Conservation (phyloP, 352 stramenopile species). For the Phytophthora aleatoria region DNA sequence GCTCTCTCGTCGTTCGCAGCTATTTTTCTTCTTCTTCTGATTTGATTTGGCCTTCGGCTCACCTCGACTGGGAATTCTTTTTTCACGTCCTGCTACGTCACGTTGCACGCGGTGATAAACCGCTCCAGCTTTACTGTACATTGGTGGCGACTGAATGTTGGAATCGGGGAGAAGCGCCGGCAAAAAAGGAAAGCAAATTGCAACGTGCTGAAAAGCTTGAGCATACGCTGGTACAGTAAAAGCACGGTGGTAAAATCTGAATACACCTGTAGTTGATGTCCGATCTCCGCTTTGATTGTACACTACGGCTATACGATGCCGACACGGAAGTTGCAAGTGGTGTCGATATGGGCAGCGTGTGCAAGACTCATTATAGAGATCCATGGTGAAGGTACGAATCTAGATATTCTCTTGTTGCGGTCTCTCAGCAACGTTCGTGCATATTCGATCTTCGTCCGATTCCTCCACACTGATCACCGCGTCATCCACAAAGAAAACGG, state of each 20-base stretch:
- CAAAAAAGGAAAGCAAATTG: neutral
- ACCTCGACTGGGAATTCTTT: no score
- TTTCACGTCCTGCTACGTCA: no score
- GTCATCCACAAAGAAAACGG: neutral
- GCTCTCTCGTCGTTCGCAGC: no score
- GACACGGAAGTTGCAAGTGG: constrained; percentile 16
- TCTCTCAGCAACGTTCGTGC: neutral
- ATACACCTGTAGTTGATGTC: neutral
- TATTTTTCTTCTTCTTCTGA: no score
- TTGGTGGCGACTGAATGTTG: no score
- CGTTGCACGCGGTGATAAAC: no score
- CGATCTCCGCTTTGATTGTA: neutral
- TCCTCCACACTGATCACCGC: neutral
- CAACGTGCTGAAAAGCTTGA: neutral
- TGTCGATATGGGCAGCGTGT: constrained; percentile 12
- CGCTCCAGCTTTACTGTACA: no score
- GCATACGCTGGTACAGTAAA: neutral
- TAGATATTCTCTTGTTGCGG: neutral
- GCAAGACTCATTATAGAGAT: neutral
- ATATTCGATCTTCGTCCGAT: neutral
- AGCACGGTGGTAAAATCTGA: neutral
- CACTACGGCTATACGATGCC: constrained; percentile 8
- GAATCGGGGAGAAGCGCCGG: neutral
- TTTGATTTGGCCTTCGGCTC: no score
- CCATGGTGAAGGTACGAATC: neutral